phyloP scores from a whole-genome alignment of 805 yeast genomes.

The Ogataea allantospora region DNA sequence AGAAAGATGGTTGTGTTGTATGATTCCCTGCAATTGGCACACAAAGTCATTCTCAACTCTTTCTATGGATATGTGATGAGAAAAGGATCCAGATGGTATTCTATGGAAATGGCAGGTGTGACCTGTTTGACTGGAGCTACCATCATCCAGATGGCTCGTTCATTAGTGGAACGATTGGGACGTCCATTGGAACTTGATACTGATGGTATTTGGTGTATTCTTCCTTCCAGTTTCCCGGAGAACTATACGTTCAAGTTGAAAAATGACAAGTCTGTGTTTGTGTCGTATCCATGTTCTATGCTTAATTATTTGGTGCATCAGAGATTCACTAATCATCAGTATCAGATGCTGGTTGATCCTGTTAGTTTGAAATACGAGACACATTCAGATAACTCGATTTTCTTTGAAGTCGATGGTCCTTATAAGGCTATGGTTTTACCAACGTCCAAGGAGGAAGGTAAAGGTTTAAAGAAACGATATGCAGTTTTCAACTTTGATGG shows the following conservation, averaged over 20 bases:
- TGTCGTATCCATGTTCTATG: slow-evolving; percentile 96
- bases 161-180: slow-evolving; percentile 87
- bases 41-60: slow-evolving; percentile 92
- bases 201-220: slow-evolving; percentile 99
- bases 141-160: slow-evolving; percentile 94
- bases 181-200: slow-evolving; percentile 96
- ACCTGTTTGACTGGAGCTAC: slow-evolving; percentile 98
- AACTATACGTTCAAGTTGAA: slow-evolving; percentile 67
- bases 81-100: slow-evolving; percentile 98
- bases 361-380: slow-evolving; percentile 67
- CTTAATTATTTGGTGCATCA: slow-evolving; percentile 89
- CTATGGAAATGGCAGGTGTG: slow-evolving; percentile 99
- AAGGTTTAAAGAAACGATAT: slow-evolving; percentile 91
- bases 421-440: slow-evolving; percentile 97
- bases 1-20: slow-evolving; percentile 89
- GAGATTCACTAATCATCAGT: slow-evolving; percentile 89
- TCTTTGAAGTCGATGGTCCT: slow-evolving; percentile 98
- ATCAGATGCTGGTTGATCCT: slow-evolving; percentile 80
- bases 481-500: slow-evolving; percentile 98
- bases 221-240: slow-evolving; percentile 93
- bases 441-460: slow-evolving; percentile 95
- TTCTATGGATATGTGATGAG: slow-evolving; percentile 99
- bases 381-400: slow-evolving; percentile 86
- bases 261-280: slow-evolving; percentile 71
- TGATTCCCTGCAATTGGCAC: slow-evolving; percentile 95